Conservation (phyloP, 2,329 filamentous ascomycete genomes). For the Aspergillus latus region DNA sequence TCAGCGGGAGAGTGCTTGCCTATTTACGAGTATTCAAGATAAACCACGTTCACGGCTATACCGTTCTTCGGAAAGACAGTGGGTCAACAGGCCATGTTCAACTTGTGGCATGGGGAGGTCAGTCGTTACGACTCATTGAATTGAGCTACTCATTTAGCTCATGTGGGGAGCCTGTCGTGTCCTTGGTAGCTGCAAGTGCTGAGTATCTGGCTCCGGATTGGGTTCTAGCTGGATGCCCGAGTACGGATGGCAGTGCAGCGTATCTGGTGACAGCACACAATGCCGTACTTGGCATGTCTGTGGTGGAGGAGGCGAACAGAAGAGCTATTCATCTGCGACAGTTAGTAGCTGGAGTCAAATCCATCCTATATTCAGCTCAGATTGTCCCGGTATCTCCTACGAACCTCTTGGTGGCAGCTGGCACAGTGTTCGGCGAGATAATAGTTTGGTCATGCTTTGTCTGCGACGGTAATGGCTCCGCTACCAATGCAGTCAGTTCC, state of each 20-base stretch:
- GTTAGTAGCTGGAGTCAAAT: slow-evolving; percentile 60
- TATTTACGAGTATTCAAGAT: slow-evolving; percentile 36
- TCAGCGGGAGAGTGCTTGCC: slow-evolving; percentile 29
- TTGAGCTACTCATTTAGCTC: slow-evolving; percentile 24
- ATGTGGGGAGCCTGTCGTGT: slow-evolving; percentile 19
- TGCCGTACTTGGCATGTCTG: slow-evolving; percentile 61
- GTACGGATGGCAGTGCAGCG: slow-evolving; percentile 39
- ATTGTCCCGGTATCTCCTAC: slow-evolving; percentile 61
- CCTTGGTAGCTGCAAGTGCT: slow-evolving; percentile 32
- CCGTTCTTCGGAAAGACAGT: slow-evolving; percentile 23
- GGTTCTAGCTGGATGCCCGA: slow-evolving; percentile 67
- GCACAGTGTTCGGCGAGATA: slow-evolving; percentile 93
- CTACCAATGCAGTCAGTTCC: slow-evolving; percentile 30
- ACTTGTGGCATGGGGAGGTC: slow-evolving; percentile 69
- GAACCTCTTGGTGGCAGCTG: slow-evolving; percentile 73
- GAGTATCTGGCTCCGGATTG: slow-evolving; percentile 65
- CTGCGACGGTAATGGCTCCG: slow-evolving; percentile 12
- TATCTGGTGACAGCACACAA: slow-evolving; percentile 87
- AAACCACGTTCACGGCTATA: slow-evolving; percentile 42
- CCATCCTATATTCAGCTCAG: slow-evolving; percentile 84
- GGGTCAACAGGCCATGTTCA: slow-evolving; percentile 20
- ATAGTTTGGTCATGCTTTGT: slow-evolving; percentile 76
- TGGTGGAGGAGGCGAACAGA: slow-evolving; percentile 22
- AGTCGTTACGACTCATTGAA: slow-evolving; percentile 51
- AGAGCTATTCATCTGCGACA: slow-evolving; percentile 34